These are phyloP conservation scores for Wilcoxina mikolae DNA, from an alignment of 495 filamentous ascomycete species.

Conservation along the genomic window DNA sequence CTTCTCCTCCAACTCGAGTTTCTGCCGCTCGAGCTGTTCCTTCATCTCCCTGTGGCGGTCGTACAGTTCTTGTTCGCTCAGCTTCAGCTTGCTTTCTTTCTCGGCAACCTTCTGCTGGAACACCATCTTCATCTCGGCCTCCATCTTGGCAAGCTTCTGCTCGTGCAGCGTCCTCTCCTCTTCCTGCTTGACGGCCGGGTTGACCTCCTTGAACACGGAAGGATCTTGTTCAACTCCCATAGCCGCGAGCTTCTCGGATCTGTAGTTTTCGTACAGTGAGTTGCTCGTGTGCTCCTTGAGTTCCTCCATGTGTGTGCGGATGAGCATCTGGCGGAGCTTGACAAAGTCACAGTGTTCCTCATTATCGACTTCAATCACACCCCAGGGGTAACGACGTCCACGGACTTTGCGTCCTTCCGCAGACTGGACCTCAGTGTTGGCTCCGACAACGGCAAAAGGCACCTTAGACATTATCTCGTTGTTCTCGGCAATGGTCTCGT, in stretches of 20 bases:
- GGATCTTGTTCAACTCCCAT: slow-evolving; percentile 98
- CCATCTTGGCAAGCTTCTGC: slow-evolving; percentile 99
- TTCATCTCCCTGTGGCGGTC: slow-evolving; percentile 98
- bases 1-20: slow-evolving; percentile 91
- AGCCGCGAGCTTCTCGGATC: slow-evolving; percentile 91
- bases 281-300: slow-evolving; percentile 99
- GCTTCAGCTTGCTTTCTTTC: slow-evolving; percentile 98
- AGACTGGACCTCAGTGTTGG: slow-evolving; percentile 79
- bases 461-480: slow-evolving; percentile 99
- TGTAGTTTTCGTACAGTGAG: slow-evolving; percentile 95
- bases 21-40: slow-evolving; percentile 91
- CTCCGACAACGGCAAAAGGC: slow-evolving; percentile 93
- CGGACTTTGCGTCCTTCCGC: slow-evolving; percentile 90
- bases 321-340: slow-evolving; percentile 98
- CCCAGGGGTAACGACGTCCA: slow-evolving; percentile 94
- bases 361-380: slow-evolving; percentile 97
- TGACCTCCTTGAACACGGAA: slow-evolving; percentile 99
- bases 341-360: slow-evolving; percentile 99
- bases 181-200: slow-evolving; percentile 98
- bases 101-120: slow-evolving; percentile 99
- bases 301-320: slow-evolving; percentile 99
- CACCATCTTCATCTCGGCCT: slow-evolving; percentile 99
- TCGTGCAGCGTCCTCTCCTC: slow-evolving; percentile 95
- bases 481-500: slow-evolving; percentile 99
- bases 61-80: slow-evolving; percentile 97